Percentiles rank a stretch among this genome's conserved stretches.
phyloP scores from a whole-genome alignment of 345 rosid species.

The Eucalyptus cloeziana region DNA sequence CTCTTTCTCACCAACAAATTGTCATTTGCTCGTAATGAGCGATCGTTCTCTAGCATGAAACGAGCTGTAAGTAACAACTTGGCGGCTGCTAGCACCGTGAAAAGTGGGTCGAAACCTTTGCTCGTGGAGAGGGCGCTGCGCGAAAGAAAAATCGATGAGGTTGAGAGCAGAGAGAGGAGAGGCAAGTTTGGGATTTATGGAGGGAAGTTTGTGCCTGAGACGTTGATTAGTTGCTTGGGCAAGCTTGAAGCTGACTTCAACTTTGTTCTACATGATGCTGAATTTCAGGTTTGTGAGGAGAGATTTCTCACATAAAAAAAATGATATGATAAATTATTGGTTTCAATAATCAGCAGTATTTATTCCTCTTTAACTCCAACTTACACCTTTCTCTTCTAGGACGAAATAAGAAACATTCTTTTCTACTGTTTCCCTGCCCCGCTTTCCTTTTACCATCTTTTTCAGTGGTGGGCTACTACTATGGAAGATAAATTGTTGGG shows the following conservation, averaged over 20 bases:
- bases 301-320: not conserved
- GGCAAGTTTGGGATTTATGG: constrained; percentile 70
- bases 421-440: not conserved
- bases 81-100: not conserved
- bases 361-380: not conserved
- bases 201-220: constrained; percentile 77
- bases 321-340: not conserved
- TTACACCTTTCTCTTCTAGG: not conserved
- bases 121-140: not conserved
- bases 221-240: constrained; percentile 28
- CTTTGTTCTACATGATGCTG: constrained; percentile 19
- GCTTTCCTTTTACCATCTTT: not conserved
- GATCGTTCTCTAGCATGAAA: not conserved
- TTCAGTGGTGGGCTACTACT: not conserved
- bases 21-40: not conserved
- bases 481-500: not conserved
- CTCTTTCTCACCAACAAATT: not conserved
- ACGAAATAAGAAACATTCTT: not conserved
- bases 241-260: constrained; percentile 56
- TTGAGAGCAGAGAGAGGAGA: not conserved
- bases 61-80: not conserved
- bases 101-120: not conserved
- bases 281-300: constrained; percentile 48
- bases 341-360: too few species aligned
- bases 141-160: not conserved